These are phyloP conservation scores for Lecanicillium sp. DNA, from an alignment of 2,329 filamentous ascomycete species.

Conservation along the genomic window DNA sequence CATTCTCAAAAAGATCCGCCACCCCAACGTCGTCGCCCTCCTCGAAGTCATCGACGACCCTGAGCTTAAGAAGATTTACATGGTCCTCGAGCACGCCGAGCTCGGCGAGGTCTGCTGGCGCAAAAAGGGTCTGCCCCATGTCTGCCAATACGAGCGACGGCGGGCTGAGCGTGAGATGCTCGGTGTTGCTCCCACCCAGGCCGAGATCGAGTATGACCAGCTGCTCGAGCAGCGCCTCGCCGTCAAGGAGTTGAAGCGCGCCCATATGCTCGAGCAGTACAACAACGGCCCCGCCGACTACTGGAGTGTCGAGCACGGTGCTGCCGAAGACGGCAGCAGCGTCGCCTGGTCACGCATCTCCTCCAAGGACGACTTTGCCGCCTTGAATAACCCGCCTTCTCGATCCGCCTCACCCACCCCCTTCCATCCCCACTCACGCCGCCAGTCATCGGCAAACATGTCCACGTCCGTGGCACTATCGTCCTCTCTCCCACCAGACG, in stretches of 20 bases:
- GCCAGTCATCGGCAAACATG: conserved; percentile 31
- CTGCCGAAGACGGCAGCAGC: conserved; percentile 40
- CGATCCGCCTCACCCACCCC: conserved; percentile 31
- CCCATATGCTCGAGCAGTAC: conserved; percentile 38
- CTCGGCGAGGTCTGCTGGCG: conserved; percentile 92
- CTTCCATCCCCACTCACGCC: conserved; percentile 40
- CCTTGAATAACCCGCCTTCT: conserved; percentile 26
- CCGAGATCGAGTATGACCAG: conserved; percentile 54
- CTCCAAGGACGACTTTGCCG: conserved; percentile 31
- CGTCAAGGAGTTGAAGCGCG: conserved; percentile 49
- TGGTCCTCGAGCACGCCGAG: conserved; percentile 92
- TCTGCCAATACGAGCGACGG: conserved; percentile 74
- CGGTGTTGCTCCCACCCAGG: conserved; percentile 49
- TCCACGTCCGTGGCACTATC: conserved; percentile 16
- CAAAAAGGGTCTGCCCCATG: conserved; percentile 75
- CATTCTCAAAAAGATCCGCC: conserved; percentile 95
- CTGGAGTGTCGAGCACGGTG: conserved; percentile 82
- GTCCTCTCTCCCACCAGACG: conserved; percentile 27
- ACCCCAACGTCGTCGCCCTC: conserved; percentile 92
- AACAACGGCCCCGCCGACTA: conserved; percentile 51
- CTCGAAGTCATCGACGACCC: conserved; percentile 97
- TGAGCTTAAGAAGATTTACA: conserved; percentile 94
- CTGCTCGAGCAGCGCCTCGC: conserved; percentile 51
- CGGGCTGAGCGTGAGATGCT: conserved; percentile 67
- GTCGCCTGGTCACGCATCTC: conserved; percentile 33